Percentiles rank a stretch among this genome's conserved stretches.
phyloP scores from a whole-genome alignment of 441 rosid genomes.

The Adansonia madagascariensis region DNA sequence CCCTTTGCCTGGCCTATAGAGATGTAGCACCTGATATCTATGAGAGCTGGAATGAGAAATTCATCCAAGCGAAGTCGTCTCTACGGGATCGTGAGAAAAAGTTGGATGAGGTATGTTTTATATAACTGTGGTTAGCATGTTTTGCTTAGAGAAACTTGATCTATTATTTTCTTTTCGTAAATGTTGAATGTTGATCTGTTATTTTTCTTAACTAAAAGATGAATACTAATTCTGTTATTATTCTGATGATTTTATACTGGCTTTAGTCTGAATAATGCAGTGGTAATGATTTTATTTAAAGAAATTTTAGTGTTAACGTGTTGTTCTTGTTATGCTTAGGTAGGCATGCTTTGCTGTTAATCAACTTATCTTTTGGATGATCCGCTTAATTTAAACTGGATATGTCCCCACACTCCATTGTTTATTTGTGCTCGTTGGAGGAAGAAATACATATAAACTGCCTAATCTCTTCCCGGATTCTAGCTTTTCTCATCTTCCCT shows the following conservation, averaged over 20 bases:
- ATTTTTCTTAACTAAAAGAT: background rate
- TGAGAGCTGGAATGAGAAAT: slow-evolving; percentile 8
- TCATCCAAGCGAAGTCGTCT: slow-evolving; percentile 6
- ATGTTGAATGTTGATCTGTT: background rate
- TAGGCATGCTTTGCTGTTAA: background rate
- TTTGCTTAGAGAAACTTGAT: background rate
- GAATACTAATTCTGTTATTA: background rate
- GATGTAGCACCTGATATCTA: background rate
- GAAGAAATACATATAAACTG: background rate
- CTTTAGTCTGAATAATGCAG: background rate
- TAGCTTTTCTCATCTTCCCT: background rate
- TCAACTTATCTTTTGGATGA: background rate
- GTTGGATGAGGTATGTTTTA: slow-evolving; percentile 4
- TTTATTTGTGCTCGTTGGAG: background rate
- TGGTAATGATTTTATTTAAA: background rate
- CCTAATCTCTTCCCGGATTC: background rate
- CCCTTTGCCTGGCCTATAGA: slow-evolving; percentile 1
- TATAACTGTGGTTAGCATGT: background rate
- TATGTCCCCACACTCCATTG: background rate
- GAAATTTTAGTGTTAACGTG: background rate
- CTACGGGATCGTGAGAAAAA: background rate
- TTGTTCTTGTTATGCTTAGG: background rate
- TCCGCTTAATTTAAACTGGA: background rate
- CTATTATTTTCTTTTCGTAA: background rate
- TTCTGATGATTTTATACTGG: background rate